phyloP scores from a whole-genome alignment of 495 filamentous ascomycete genomes.

The Chaetomium tenue region DNA sequence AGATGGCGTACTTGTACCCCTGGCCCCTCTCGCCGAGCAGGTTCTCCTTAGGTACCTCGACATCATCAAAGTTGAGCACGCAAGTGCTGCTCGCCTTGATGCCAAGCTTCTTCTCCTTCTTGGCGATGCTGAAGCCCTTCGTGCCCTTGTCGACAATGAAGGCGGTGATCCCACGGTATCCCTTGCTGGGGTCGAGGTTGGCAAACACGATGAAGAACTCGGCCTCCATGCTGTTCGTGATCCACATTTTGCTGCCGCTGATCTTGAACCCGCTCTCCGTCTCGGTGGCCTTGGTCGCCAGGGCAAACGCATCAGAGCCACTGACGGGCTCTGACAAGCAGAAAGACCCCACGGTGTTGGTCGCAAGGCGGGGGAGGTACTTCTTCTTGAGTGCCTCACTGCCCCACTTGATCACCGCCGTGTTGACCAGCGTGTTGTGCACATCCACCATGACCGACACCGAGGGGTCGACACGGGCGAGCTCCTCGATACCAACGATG shows the following conservation, averaged over 20 bases:
- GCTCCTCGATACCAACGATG: conserved; percentile 94
- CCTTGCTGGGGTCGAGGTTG: conserved; percentile 82
- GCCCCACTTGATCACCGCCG: conserved; percentile 83
- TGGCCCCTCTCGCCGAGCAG: conserved; percentile 83
- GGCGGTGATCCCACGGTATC: conserved; percentile 93
- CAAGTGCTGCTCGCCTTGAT: conserved; percentile 95
- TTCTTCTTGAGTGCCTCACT: conserved; percentile 70
- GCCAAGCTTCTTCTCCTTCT: conserved; percentile 99
- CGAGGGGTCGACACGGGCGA: conserved; percentile 90
- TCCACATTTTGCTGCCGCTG: conserved; percentile 98
- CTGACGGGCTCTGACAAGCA: conserved; percentile 93
- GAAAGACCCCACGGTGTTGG: conserved; percentile 90
- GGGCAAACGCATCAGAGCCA: conserved; percentile 92
- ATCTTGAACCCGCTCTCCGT: conserved; percentile 77
- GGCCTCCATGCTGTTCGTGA: conserved; percentile 93
- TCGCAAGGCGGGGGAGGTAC: conserved; percentile 84
- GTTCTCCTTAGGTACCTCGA: conserved; percentile 81
- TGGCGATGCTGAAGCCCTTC: conserved; percentile 89
- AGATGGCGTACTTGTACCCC: conserved; percentile 97
- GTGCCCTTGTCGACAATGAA: conserved; percentile 91
- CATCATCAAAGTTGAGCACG: conserved; percentile 96
- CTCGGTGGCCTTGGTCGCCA: conserved; percentile 80
- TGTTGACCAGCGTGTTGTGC: conserved; percentile 98
- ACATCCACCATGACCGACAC: conserved; percentile 93
- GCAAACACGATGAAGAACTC: conserved; percentile 97